Base-by-base conservation (phyloP, 192 early-diverging fungal genomes). In the Spinellus fusiger region DNA sequence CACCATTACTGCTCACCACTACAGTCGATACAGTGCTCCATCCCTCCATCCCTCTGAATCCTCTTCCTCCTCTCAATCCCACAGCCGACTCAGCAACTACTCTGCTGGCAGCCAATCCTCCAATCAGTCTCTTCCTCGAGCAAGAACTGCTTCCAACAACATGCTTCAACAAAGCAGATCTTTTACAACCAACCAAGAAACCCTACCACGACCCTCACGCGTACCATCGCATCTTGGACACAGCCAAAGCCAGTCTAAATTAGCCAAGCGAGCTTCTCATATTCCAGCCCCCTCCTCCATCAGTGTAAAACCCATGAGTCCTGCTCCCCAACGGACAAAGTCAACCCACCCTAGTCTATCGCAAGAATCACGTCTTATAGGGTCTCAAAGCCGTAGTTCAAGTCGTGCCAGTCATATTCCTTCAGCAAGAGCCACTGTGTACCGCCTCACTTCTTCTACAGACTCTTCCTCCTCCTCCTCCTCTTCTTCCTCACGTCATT, bases 221-320 rank as follows among this genome's bases (percentile, higher is more conserved):
- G n/a, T n/a, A n/a, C n/a, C n/a, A n/a, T n/a, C n/a, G n/a, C n/a
- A n/a, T n/a, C n/a, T n/a, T n/a, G n/a, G n/a, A n/a, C n/a, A n/a
- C n/a, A n/a, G n/a, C n/a, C n/a, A n/a, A n/a, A n/a, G n/a, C n/a
- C n/a, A n/a, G n/a, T 61, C 54, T 9, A 62, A 52, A n/a, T 29
- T 71, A 26, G 54, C 63, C 10, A 54, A 65, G 18, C 53, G 69
- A 27, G 56, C 69, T 22, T 64, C 69, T 16, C 69, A 71, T 56
- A 71, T 71, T 6, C 69, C 69, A 22, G 51, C 59, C 13, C 63
- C 69, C 13, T 33, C 40, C 40, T n/a, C 15, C 10, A 44, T 18
- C 18, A 12, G 40, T 10, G 40, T 18, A 6, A 44, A 12, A 44
- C 13, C 18, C 40, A 44, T 44, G 3, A 44, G n/a, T 49, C 48